phyloP scores from a whole-genome alignment of 805 yeast species.

The Hanseniaspora jakobsenii region DNA sequence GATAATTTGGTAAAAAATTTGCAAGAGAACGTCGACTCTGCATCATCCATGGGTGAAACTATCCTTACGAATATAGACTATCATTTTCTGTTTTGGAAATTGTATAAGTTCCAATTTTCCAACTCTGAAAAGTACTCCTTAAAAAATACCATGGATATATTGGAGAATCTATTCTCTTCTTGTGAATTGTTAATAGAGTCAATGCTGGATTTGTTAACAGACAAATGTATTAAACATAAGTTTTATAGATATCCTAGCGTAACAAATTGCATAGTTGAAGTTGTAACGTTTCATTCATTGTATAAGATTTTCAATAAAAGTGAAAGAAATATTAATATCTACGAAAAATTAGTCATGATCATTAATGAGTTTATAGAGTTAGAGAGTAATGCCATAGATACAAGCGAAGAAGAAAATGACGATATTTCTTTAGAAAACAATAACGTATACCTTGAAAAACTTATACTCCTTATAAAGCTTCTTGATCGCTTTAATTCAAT shows the following conservation, averaged over 20 bases:
- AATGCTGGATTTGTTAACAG: not conserved
- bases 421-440: slow-evolving; percentile 1
- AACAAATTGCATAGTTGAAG: slow-evolving; percentile 19
- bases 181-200: slow-evolving; percentile 4
- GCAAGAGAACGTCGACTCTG: not conserved
- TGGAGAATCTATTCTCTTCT: slow-evolving; percentile 4
- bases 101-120: slow-evolving; percentile 2
- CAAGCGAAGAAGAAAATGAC: slow-evolving; percentile 4
- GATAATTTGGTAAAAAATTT: not conserved
- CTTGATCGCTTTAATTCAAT: slow-evolving; percentile 11
- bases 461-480: not conserved
- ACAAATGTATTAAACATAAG: slow-evolving; percentile 6
- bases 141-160: not conserved
- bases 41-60: slow-evolving; percentile 3
- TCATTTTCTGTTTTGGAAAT: slow-evolving; percentile 6
- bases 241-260: slow-evolving; percentile 24
- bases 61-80: slow-evolving; percentile 6
- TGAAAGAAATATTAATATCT: slow-evolving; percentile 19
- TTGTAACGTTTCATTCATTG: slow-evolving; percentile 23
- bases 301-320: slow-evolving; percentile 21
- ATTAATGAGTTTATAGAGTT: not conserved
- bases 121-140: slow-evolving; percentile 8
- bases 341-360: slow-evolving; percentile 21
- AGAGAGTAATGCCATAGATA: not conserved
- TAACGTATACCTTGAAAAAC: not conserved